Base-by-base conservation (phyloP, 768 basidiomycete genomes). In the Artomyces pyxidatus region DNA sequence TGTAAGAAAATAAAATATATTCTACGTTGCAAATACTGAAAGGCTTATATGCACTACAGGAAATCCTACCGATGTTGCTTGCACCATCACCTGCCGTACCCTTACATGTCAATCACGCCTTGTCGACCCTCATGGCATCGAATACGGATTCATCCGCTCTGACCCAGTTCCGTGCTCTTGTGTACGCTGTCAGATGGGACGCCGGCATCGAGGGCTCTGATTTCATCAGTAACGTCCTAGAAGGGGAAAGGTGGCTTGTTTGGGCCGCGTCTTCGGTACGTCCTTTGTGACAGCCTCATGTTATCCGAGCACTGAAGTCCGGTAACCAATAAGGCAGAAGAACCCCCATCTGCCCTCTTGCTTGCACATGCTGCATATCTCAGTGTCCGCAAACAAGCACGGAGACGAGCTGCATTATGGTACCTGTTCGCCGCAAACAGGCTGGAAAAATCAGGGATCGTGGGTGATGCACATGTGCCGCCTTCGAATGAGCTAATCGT, bases 301-400 rank as follows among this genome's bases (percentile, higher is more conserved):
- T n/a, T n/a, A n/a, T n/a, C n/a, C n/a, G n/a, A n/a, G n/a, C n/a
- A n/a, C n/a, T n/a, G n/a, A n/a, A n/a, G n/a, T n/a, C n/a, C n/a
- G n/a, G n/a, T n/a, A n/a, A n/a, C n/a, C n/a, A n/a, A n/a, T 47
- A 73, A 91, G 88, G 77, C 80, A 66, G 88, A 92, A 68, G 89
- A 92, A 70, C 76, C 82, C 22, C 82, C 86, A 12, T 76, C 84
- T 6, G 89, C 85, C 21, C 67, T 91, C n/a, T 65, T 92, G 41
- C 69, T 90, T 19, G 87, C 83, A 5, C 88, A 90, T 59, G 89
- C 88, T 14, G 89, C 88, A 1, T 67, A 81, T 29, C 61, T 92
- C 42, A 85, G 83, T 50, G 67, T 71, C 27, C 73, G 71, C 42
- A 87, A 81, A 61, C 63, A 66, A 8, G 69, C 76, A 2, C 70